Conservation (phyloP, 1,139 yeast species). For the Protomyces pachydermus region DNA sequence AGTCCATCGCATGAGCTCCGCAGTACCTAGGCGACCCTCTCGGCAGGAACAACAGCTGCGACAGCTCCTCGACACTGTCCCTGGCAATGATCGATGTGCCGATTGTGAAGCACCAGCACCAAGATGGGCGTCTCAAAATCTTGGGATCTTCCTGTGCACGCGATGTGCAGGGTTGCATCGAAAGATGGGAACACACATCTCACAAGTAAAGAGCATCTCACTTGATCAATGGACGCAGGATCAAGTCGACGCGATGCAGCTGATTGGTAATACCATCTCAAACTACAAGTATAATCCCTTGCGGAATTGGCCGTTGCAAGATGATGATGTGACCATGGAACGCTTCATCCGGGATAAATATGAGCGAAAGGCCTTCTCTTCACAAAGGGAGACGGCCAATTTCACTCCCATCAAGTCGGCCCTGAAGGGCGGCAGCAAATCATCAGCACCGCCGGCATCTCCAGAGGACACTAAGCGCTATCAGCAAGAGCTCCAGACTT, state of each 20-base stretch:
- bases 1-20: not conserved
- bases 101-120: constrained; percentile 56
- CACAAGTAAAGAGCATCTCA: constrained; percentile 63
- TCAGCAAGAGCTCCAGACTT: constrained; percentile 4
- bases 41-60: constrained; percentile 43
- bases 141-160: constrained; percentile 59
- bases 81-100: constrained; percentile 49
- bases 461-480: constrained; percentile 9
- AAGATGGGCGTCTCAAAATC: constrained; percentile 36
- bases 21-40: not conserved
- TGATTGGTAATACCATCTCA: constrained; percentile 45
- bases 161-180: constrained; percentile 63
- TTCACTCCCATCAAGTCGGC: constrained; percentile 25
- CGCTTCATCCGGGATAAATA: constrained; percentile 53
- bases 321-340: constrained; percentile 41
- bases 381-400: constrained; percentile 26
- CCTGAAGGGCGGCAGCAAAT: constrained; percentile 13
- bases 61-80: constrained; percentile 41
- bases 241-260: constrained; percentile 51
- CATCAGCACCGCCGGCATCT: constrained; percentile 12
- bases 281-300: constrained; percentile 56
- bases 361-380: constrained; percentile 35
- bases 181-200: constrained; percentile 54
- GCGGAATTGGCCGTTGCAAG: constrained; percentile 36
- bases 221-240: constrained; percentile 55